A percentile compares a stretch with the other conserved stretches of the same genome.
phyloP scores from a whole-genome alignment of 2,329 filamentous ascomycete genomes.

The Xylariaceae sp. region DNA sequence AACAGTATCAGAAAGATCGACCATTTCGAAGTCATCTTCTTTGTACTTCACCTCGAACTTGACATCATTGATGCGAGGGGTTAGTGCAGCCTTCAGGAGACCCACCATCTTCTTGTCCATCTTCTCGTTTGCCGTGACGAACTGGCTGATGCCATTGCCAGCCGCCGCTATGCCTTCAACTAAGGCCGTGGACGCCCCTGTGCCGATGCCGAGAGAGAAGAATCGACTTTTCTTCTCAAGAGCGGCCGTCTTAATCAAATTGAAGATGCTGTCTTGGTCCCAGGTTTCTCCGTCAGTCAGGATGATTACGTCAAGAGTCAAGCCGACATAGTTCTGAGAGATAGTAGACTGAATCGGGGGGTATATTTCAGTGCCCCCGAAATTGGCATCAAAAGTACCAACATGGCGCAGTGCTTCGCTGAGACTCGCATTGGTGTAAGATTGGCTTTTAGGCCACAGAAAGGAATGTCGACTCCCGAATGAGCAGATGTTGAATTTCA shows the following conservation, averaged over 20 bases:
- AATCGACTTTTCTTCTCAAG: conserved; percentile 8
- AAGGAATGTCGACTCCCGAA: conserved; percentile 10
- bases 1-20: not conserved
- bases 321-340: conserved; percentile 3
- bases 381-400: not conserved
- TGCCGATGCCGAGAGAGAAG: conserved; percentile 16
- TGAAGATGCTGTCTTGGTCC: conserved; percentile 6
- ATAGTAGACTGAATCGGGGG: conserved; percentile 4
- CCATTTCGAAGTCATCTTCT: conserved; percentile 7
- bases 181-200: conserved; percentile 9
- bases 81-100: conserved; percentile 13
- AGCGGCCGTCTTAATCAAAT: not conserved
- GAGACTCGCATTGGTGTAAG: conserved; percentile 6
- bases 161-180: conserved; percentile 13
- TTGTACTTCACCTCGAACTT: conserved; percentile 11
- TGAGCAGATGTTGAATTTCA: conserved; percentile 14
- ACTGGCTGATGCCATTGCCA: conserved; percentile 14
- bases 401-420: conserved; percentile 8
- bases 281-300: conserved; percentile 14
- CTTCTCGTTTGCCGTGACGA: conserved; percentile 8
- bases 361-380: conserved; percentile 10
- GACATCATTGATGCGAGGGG: conserved; percentile 9
- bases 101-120: conserved; percentile 15
- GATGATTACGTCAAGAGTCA: conserved; percentile 9
- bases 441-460: conserved; percentile 10